Evolutionary conservation across 1,139 yeast species (phyloP), one percentile per base, ranked within the genome.

Genomic region (Arxiozyma bovina): DNA sequence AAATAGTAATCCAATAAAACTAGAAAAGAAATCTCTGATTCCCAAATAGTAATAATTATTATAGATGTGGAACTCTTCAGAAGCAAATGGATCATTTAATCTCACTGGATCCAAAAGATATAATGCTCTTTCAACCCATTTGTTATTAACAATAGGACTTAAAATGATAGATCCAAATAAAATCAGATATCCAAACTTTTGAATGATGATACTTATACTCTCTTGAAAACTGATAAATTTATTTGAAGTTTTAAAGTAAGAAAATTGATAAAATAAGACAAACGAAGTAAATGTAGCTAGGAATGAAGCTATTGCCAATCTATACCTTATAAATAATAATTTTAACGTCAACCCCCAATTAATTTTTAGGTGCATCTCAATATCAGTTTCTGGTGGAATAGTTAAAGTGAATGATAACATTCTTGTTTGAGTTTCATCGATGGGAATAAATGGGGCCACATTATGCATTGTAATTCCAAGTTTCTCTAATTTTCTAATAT

Each of bases 361-460:
- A 15, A 66, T 55, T 34, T 65, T 63, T 40, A 76, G 51, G 5
- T 52, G 54, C 4, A 74, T 27, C 11, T 61, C 59, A 1, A 66
- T 23, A n/a, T 57, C 67, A 52, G 79, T 74, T 41, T 72, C 66
- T 41, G 77, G 65, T 1, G 75, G 72, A 6, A 57, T 45, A 22
- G 61, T 52, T 7, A 65, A 48, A 38, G 61, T 57, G 17, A 69
- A 54, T 27, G 58, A 55, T n/a, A 66, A 45, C 2, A 65, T 51
- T 23, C 58, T 62, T 21, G 61, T 55, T 30, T 57, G 53, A 1
- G 56, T 51, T 40, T 57, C 58, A 38, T 63, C 66, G 58, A 78
- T 78, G 3, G 95, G 93, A 11, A 87, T 79, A 65, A 76, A 90
- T 0, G 96, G 96, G 0, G 95, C 84, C 34, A 83, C 77, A n/a